These are phyloP conservation scores for Xylariaceae sp. DNA, from an alignment of 2,329 filamentous ascomycete genomes.

Conservation along the genomic window DNA sequence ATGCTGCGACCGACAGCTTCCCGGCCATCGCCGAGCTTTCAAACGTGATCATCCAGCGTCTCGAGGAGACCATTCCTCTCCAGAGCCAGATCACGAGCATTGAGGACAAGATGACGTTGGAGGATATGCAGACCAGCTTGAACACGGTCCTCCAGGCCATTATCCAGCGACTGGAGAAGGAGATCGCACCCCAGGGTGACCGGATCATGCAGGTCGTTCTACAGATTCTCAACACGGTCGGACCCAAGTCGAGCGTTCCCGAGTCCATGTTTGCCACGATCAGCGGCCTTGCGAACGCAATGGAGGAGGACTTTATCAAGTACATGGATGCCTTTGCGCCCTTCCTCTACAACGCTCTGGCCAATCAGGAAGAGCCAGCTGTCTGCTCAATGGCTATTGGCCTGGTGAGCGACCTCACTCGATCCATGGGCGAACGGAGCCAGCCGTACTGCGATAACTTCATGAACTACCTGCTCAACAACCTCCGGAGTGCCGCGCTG, in stretches of 20 bases:
- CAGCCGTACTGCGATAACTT: conserved; percentile 95
- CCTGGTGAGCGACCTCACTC: conserved; percentile 91
- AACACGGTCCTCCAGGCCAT: conserved; percentile 88
- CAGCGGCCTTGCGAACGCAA: conserved; percentile 81
- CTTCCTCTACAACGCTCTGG: conserved; percentile 88
- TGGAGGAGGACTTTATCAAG: conserved; percentile 89
- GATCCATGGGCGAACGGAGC: conserved; percentile 82
- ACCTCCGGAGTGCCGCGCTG: conserved; percentile 77
- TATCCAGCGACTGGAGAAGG: conserved; percentile 82
- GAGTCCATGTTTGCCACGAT: conserved; percentile 91
- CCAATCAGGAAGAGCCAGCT: conserved; percentile 90
- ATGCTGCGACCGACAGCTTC: conserved; percentile 81
- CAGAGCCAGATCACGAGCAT: conserved; percentile 93
- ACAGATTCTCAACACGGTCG: conserved; percentile 70
- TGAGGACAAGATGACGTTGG: conserved; percentile 90
- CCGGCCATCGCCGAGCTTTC: conserved; percentile 75
- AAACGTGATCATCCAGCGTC: conserved; percentile 80
- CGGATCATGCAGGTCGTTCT: conserved; percentile 89
- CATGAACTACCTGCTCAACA: conserved; percentile 96
- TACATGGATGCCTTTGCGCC: conserved; percentile 96
- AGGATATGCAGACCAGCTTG: conserved; percentile 97
- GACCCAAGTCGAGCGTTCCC: conserved; percentile 85
- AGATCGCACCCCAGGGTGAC: conserved; percentile 85
- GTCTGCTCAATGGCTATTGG: conserved; percentile 97
- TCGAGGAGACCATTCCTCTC: conserved; percentile 84